Base-by-base conservation (phyloP, 768 basidiomycete genomes). In the Polyporus arcularius region DNA sequence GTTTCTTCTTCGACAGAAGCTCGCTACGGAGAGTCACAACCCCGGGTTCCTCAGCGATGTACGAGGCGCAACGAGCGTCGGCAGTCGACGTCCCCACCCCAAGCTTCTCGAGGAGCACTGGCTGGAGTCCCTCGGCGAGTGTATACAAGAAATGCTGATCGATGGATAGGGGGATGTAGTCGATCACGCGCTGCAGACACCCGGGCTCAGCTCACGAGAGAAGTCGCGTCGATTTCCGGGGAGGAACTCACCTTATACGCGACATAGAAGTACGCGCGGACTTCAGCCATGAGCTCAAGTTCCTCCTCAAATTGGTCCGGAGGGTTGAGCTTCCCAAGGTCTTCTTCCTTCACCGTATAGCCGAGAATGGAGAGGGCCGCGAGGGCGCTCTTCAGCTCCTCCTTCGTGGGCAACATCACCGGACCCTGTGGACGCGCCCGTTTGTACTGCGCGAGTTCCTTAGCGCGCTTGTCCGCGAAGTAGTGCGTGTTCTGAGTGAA, bases 251-350 rank as follows among this genome's bases (percentile, higher is more conserved):
- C 62, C 47, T 57, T 62, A 49, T 63, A 30, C 60, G 41, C 67
- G 84, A 89, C 89, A 77, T 90, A 85, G 71, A 90, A 90, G 65
- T 90, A 90, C 0, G 85, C 88, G 7, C 86, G 76, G 4, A 89
- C 86, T 57, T 86, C 82, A 0, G 86, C 86, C 88, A 90, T 90
- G 58, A 90, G 85, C 6, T 70, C 64, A 4, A 90, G 64, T 0
- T 85, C 85, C 0, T 80, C 77, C 41, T 85, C 85, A 76, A 78
- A 81, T 7, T 71, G 71, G 61, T 88, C 85, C 0, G 74, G 40
- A 14, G 60, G 61, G 35, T 60, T 60, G 26, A 70, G 61, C 64
- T 66, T 68, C 18, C 62, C 64, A 3, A 70, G 54, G 35, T 68
- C 67, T 14, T 60, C 63, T 15, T 57, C 54, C 38, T 21, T 61